Conservation (phyloP, 2,329 filamentous ascomycete species). For the Colletotrichum lini region DNA sequence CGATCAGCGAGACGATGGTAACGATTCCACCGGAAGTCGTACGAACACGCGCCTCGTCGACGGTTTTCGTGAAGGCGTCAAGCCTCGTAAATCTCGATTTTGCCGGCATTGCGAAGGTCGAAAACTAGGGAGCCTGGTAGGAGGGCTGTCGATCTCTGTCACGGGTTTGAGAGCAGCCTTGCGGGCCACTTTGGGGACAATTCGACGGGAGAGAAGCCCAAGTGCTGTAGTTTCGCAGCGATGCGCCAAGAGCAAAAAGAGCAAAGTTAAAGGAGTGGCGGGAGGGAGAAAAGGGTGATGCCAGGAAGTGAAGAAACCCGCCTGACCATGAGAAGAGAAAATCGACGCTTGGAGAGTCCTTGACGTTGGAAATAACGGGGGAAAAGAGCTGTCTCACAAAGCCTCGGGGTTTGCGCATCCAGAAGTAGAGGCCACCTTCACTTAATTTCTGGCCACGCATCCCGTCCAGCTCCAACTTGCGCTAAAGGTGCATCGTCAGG, state of each 20-base stretch:
- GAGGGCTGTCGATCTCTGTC: conserved; percentile 22
- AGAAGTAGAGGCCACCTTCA: conserved; percentile 55
- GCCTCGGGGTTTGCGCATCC: not conserved
- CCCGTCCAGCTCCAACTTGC: conserved; percentile 32
- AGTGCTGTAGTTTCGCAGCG: conserved; percentile 23
- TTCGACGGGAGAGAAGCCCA: conserved; percentile 24
- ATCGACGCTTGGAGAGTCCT: conserved; percentile 13
- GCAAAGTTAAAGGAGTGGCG: conserved; percentile 44
- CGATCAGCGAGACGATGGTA: conserved; percentile 89
- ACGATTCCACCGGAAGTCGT: conserved; percentile 97
- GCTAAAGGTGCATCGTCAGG: conserved; percentile 36
- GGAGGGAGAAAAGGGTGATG: conserved; percentile 24
- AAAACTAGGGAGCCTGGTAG: not conserved
- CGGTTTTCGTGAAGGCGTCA: conserved; percentile 99
- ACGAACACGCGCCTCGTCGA: conserved; percentile 96
- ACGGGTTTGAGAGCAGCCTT: conserved; percentile 19
- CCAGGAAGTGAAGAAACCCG: conserved; percentile 34
- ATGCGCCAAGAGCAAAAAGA: conserved; percentile 42
- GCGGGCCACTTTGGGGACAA: conserved; percentile 19
- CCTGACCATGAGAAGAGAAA: conserved; percentile 40
- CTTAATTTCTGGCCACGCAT: conserved; percentile 45
- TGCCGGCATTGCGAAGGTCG: conserved; percentile 75
- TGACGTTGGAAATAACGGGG: not conserved
- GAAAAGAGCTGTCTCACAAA: conserved; percentile 8
- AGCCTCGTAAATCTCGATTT: conserved; percentile 97